Conservation (phyloP, 805 yeast species). For the Wilhelminamyces savonicus region DNA sequence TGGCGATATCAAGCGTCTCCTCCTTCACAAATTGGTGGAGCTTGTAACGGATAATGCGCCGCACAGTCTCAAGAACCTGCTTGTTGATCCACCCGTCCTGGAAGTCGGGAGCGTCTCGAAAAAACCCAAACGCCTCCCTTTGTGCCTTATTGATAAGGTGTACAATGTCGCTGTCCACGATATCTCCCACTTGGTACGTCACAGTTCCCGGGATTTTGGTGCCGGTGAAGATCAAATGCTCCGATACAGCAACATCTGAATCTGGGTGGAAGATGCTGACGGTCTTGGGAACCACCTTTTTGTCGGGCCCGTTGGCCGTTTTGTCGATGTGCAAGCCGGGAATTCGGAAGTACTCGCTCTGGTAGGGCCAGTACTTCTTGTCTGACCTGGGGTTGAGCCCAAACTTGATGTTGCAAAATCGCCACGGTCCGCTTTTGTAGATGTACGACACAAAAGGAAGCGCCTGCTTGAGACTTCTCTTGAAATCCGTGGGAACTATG, state of each 20-base stretch:
- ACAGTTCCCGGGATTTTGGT: conserved; percentile 58
- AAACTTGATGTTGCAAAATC: conserved; percentile 72
- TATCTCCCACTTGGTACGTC: conserved; percentile 73
- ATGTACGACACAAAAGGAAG: conserved; percentile 80
- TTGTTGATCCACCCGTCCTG: conserved; percentile 78
- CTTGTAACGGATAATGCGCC: conserved; percentile 70
- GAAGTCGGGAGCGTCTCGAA: conserved; percentile 32
- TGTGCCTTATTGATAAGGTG: conserved; percentile 31
- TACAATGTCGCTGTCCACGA: conserved; percentile 58
- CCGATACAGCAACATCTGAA: conserved; percentile 18
- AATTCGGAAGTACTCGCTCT: conserved; percentile 78
- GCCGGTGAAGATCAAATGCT: conserved; percentile 63
- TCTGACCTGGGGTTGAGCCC: conserved; percentile 74
- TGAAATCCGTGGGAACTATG: conserved; percentile 43
- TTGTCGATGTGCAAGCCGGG: conserved; percentile 20
- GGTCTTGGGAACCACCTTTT: conserved; percentile 5
- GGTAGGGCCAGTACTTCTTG: conserved; percentile 53
- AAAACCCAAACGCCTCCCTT: conserved; percentile 29
- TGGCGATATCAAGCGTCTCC: conserved; percentile 36
- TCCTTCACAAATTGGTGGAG: conserved; percentile 54
- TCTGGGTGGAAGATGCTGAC: conserved; percentile 7
- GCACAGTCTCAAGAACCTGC: conserved; percentile 53
- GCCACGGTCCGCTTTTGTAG: conserved; percentile 90
- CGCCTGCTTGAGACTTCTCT: conserved; percentile 57
- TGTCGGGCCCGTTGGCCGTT: neutral